A percentile compares a stretch with the other conserved stretches of the same genome.
These are phyloP conservation scores for Backusella circina DNA, from an alignment of 192 early-diverging fungal species.

Conservation along the genomic window DNA sequence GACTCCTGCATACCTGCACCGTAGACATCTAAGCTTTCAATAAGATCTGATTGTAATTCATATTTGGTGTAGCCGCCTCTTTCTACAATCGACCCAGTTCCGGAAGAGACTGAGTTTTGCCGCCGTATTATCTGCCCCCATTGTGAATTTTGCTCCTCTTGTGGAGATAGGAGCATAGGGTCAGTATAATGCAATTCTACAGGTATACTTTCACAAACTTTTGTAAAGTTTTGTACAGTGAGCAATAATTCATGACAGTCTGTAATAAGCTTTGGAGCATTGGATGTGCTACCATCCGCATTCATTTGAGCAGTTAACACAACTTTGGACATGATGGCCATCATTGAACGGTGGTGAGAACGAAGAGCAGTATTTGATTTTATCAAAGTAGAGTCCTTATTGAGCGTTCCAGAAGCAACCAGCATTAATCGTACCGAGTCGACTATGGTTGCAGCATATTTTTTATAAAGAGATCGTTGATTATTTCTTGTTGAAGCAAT, in stretches of 20 bases:
- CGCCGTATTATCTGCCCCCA: constrained; percentile 14
- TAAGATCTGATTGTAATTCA: constrained; percentile 18
- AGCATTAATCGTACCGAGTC: constrained; percentile 84
- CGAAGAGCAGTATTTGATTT: constrained; percentile 34
- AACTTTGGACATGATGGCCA: constrained; percentile 66
- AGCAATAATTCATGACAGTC: constrained; percentile 60
- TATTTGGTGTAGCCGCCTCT: constrained; percentile 11
- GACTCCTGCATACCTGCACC: constrained; percentile 25
- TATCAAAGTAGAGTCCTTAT: constrained; percentile 59
- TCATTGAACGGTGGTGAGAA: constrained; percentile 44
- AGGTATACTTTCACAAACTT: constrained; percentile 31
- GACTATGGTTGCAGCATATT: constrained; percentile 60
- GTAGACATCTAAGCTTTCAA: constrained; percentile 20
- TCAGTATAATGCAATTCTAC: constrained; percentile 38
- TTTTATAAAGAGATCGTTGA: constrained; percentile 53
- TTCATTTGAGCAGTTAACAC: constrained; percentile 68
- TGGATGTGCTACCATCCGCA: constrained; percentile 72
- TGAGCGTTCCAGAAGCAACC: constrained; percentile 69
- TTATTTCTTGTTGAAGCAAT: constrained; percentile 45
- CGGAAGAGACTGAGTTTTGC: neutral
- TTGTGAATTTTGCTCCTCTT: neutral
- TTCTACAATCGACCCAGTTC: neutral
- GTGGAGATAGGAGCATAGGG: neutral
- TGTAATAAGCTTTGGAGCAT: constrained; percentile 53
- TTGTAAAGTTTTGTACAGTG: constrained; percentile 60